Evolutionary conservation across 148 eudicot species (phyloP).

Genomic region (Persicaria tinctoria): DNA sequence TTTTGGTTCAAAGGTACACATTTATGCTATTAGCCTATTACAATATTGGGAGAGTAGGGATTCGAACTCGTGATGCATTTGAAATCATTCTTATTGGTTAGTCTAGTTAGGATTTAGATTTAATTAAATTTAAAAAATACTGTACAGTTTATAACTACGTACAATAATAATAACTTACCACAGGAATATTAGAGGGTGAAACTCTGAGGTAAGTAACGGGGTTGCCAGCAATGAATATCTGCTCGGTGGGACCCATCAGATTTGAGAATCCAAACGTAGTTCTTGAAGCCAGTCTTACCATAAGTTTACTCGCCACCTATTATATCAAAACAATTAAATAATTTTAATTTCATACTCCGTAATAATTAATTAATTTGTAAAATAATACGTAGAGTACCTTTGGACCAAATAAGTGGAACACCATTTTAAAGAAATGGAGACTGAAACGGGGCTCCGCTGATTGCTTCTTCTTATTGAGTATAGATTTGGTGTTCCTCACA

Average conservation of each 20-base stretch:
- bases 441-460: slow-evolving; percentile 19
- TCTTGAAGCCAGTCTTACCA: slow-evolving; percentile 12
- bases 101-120: too few relatives aligned
- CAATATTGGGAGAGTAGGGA: too few relatives aligned
- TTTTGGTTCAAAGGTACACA: too few relatives aligned
- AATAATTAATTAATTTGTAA: not conserved
- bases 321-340: not conserved
- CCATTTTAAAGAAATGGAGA: not conserved
- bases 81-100: too few relatives aligned
- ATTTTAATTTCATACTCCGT: too few relatives aligned
- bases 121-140: too few relatives aligned
- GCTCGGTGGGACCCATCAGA: slow-evolving; percentile 46
- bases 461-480: slow-evolving; percentile 19
- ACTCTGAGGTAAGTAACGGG: slow-evolving; percentile 41
- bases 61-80: too few relatives aligned
- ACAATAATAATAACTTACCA: slow-evolving; percentile 23
- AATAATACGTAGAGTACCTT: slow-evolving; percentile 11
- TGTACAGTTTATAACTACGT: too few relatives aligned
- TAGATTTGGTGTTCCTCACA: slow-evolving; percentile 14
- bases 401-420: not conserved
- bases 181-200: slow-evolving; percentile 38
- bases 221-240: slow-evolving; percentile 37
- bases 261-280: slow-evolving; percentile 63
- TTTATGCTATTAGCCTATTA: too few relatives aligned
- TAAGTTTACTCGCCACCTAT: not conserved